Evolutionary conservation across 345 rosid species (phyloP).

Genomic region (Cochlearia excelsa): DNA sequence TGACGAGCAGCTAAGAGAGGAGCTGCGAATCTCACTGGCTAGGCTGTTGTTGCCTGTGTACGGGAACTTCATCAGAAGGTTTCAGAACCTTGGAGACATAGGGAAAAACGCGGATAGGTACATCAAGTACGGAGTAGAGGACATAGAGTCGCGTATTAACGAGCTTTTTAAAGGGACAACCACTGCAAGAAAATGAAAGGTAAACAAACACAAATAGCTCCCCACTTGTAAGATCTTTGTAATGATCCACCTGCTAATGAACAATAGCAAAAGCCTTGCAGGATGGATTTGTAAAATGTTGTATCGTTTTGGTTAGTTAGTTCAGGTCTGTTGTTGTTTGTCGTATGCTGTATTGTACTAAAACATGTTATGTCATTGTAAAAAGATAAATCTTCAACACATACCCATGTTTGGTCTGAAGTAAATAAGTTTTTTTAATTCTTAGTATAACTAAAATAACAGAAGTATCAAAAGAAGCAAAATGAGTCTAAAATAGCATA

Average conservation of each 20-base stretch:
- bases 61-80: constrained; percentile 51
- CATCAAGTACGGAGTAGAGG: constrained; percentile 47
- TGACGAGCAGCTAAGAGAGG: constrained; percentile 72
- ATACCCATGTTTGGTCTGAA: too few species aligned
- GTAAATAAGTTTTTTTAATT: too few species aligned
- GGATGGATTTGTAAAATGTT: constrained; percentile 32
- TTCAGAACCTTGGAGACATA: constrained; percentile 53
- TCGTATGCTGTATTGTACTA: constrained; percentile 20
- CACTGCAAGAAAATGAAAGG: constrained; percentile 54
- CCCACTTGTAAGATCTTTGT: constrained; percentile 13
- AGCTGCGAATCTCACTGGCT: constrained; percentile 45
- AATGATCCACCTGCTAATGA: constrained; percentile 22
- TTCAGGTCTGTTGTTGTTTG: constrained; percentile 21
- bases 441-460: too few species aligned
- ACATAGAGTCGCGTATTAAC: constrained; percentile 51
- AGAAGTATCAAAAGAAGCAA: too few species aligned
- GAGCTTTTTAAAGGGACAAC: constrained; percentile 57
- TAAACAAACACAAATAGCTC: constrained; percentile 13
- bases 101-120: constrained; percentile 51
- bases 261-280: constrained; percentile 30
- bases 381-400: too few species aligned
- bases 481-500: too few species aligned
- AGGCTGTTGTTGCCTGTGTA: constrained; percentile 59
- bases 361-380: constrained; percentile 10
- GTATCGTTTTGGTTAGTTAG: constrained; percentile 24